phyloP scores from a whole-genome alignment of 495 filamentous ascomycete species.

The Pseudoneurospora amorphoporcata region DNA sequence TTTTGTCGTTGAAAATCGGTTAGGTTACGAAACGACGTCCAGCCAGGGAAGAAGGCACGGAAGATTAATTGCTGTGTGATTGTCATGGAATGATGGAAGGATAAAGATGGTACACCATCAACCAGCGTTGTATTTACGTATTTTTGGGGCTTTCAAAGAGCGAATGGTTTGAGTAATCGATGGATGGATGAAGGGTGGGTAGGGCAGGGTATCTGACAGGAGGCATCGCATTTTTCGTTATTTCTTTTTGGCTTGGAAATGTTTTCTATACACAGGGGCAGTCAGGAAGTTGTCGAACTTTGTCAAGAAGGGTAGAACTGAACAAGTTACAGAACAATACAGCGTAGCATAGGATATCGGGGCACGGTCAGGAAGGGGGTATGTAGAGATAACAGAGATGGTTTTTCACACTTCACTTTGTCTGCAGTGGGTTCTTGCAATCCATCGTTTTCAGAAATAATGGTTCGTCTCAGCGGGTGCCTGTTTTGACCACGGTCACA shows the following conservation, averaged over 20 bases:
- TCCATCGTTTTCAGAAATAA: not conserved
- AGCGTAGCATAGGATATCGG: not conserved
- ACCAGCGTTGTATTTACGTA: not conserved
- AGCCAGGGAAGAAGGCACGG: not conserved
- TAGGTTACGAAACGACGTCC: not conserved
- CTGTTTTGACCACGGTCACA: not conserved
- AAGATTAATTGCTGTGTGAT: not conserved
- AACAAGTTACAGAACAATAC: not conserved
- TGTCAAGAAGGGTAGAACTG: not conserved
- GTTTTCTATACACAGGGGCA: not conserved
- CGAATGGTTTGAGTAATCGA: not conserved
- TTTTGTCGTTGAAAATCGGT: not conserved
- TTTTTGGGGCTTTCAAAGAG: not conserved
- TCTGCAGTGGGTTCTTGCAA: not conserved
- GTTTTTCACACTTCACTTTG: not conserved
- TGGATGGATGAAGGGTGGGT: not conserved
- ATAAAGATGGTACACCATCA: not conserved
- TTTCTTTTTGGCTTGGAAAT: not conserved
- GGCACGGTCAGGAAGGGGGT: not conserved
- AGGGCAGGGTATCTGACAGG: not conserved
- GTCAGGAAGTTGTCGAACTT: not conserved
- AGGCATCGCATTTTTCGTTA: not conserved
- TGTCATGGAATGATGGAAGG: not conserved
- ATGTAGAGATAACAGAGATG: not conserved
- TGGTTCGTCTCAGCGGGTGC: not conserved